phyloP scores from a whole-genome alignment of 371 early-diverging fungal species.

The Rhizopus arrhizus region DNA sequence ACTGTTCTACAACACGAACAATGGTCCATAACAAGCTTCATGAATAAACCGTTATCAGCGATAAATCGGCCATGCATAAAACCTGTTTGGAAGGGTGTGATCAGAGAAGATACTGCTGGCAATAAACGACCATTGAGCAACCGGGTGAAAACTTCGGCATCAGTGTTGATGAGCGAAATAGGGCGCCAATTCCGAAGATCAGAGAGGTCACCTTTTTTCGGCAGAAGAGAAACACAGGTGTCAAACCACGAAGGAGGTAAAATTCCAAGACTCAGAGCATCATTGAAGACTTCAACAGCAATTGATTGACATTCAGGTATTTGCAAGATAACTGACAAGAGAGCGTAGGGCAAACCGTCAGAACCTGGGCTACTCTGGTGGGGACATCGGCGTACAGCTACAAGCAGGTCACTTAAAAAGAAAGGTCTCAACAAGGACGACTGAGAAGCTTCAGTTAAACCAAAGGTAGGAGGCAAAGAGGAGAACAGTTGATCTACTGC shows the following conservation, averaged over 20 bases:
- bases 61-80: too few relatives aligned
- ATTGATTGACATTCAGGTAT: neutral
- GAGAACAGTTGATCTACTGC: slow-evolving; percentile 1
- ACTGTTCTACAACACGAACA: too few relatives aligned
- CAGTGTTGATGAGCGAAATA: slow-evolving; percentile 25
- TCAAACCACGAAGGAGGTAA: slow-evolving; percentile 30
- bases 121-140: too few relatives aligned
- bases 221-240: slow-evolving; percentile 26
- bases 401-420: neutral
- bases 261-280: slow-evolving; percentile 17
- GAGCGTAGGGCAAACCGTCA: slow-evolving; percentile 33
- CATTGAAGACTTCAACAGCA: slow-evolving; percentile 16
- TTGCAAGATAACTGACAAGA: neutral
- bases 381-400: slow-evolving; percentile 3
- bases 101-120: too few relatives aligned
- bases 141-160: too few relatives aligned
- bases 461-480: neutral
- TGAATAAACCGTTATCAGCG: too few relatives aligned
- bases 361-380: slow-evolving; percentile 18
- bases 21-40: too few relatives aligned
- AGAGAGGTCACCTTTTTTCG: slow-evolving; percentile 27
- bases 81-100: too few relatives aligned
- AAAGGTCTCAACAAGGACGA: neutral
- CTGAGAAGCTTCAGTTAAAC: neutral
- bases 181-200: slow-evolving; percentile 31